A percentile compares a stretch with the other conserved stretches of the same genome.
Conservation (phyloP, 176 grass and related monocot species). For the Oryza longistaminata region DNA sequence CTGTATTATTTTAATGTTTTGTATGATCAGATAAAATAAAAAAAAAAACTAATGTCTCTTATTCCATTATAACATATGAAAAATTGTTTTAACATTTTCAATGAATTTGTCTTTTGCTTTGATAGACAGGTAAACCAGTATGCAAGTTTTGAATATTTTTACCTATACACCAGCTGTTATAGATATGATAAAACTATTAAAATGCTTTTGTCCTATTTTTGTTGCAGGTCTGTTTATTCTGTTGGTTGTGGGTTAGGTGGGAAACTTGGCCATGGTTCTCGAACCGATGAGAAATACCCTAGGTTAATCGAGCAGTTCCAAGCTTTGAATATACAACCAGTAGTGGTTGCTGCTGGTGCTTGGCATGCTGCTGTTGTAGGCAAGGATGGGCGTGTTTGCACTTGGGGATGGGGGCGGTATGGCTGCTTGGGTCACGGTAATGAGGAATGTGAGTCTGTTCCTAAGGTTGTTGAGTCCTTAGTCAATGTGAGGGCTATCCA, state of each 20-base stretch:
- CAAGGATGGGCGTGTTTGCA: conserved; percentile 82
- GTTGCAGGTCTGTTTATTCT: conserved; percentile 82
- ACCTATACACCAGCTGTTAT: not conserved
- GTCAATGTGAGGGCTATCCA: conserved; percentile 65
- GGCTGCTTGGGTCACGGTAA: conserved; percentile 96
- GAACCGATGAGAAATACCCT: conserved; percentile 88
- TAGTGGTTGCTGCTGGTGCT: conserved; percentile 81
- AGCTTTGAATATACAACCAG: conserved; percentile 77
- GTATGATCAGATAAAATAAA: not conserved
- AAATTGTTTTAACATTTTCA: not conserved
- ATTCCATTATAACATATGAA: not conserved
- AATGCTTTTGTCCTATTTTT: conserved; percentile 16
- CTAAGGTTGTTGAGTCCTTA: conserved; percentile 83
- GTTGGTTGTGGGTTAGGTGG: conserved; percentile 95
- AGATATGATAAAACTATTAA: not conserved
- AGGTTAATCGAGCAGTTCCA: conserved; percentile 76
- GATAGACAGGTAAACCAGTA: not conserved
- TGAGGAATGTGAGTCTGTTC: conserved; percentile 83
- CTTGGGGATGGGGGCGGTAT: conserved; percentile 96
- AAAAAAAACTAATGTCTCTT: not conserved
- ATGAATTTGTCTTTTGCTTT: not conserved
- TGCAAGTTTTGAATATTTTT: conserved; percentile 1
- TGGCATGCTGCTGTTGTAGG: conserved; percentile 94
- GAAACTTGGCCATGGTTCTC: conserved; percentile 80
- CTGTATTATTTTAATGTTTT: too few species aligned